Evolutionary conservation across 2,329 filamentous ascomycete genomes (phyloP).

Genomic region (Dactylellina haptotyla): DNA sequence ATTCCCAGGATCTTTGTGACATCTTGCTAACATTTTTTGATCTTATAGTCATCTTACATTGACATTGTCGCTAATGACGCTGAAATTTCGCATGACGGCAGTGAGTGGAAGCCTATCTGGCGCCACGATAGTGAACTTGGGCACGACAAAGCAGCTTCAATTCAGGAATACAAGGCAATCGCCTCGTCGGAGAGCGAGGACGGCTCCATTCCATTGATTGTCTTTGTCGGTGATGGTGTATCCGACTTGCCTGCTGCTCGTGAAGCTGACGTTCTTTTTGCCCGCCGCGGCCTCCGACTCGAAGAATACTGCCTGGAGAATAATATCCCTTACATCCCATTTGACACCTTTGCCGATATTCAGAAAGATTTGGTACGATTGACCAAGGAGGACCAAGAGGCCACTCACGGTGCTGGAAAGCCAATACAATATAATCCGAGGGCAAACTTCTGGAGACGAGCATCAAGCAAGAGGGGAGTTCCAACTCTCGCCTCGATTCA

Average conservation of each 20-base stretch:
- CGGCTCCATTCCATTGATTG: constrained; percentile 72
- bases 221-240: constrained; percentile 77
- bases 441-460: constrained; percentile 74
- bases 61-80: constrained; percentile 76
- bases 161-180: constrained; percentile 69
- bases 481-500: constrained; percentile 56
- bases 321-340: constrained; percentile 70
- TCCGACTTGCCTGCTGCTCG: constrained; percentile 74
- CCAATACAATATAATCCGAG: constrained; percentile 73
- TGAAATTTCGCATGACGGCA: constrained; percentile 69
- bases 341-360: constrained; percentile 74
- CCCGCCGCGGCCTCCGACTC: constrained; percentile 71
- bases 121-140: constrained; percentile 72
- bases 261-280: constrained; percentile 75
- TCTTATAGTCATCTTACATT: constrained; percentile 67
- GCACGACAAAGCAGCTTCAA: constrained; percentile 74
- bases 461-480: constrained; percentile 69
- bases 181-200: constrained; percentile 69
- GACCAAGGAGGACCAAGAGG: constrained; percentile 69
- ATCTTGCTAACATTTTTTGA: background rate
- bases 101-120: constrained; percentile 74
- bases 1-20: background rate
- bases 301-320: constrained; percentile 75
- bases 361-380: constrained; percentile 70
- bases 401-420: constrained; percentile 70